Percentiles rank a stretch among this genome's conserved stretches.
phyloP scores from a whole-genome alignment of 148 eudicot genomes.

The Vaccinium myrtillus region DNA sequence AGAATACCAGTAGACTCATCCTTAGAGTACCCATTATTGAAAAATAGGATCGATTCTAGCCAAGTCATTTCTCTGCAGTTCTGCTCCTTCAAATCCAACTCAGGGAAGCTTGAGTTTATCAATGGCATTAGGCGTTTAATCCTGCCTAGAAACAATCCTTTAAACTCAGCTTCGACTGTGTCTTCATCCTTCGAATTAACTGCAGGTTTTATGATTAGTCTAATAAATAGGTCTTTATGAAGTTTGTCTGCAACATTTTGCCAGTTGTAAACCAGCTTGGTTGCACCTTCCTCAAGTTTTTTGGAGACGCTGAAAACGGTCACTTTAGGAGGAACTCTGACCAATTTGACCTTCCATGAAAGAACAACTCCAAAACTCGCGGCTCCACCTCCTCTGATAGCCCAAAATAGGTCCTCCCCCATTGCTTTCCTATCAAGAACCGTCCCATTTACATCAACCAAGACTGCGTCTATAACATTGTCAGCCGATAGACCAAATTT shows the following conservation, averaged over 20 bases:
- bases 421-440: not conserved
- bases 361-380: not conserved
- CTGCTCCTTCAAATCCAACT: not conserved
- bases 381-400: conserved; percentile 4
- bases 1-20: not conserved
- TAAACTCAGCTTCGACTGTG: not conserved
- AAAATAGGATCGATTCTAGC: not conserved
- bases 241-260: conserved; percentile 3
- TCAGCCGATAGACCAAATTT: conserved; percentile 1
- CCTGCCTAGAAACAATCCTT: not conserved
- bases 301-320: not conserved
- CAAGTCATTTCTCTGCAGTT: conserved; percentile 5
- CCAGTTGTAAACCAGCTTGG: not conserved
- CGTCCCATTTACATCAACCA: not conserved
- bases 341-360: conserved; percentile 5
- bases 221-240: not conserved
- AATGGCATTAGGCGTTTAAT: not conserved
- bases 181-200: not conserved
- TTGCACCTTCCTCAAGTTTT: not conserved
- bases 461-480: not conserved
- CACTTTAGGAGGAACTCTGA: conserved; percentile 4
- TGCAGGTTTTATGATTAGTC: not conserved
- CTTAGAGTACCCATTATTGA: not conserved
- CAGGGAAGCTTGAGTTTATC: not conserved
- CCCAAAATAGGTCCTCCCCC: conserved; percentile 9